Evolutionary conservation across 805 yeast species (phyloP).

Genomic region (Wickerhamiella allomyrinae): DNA sequence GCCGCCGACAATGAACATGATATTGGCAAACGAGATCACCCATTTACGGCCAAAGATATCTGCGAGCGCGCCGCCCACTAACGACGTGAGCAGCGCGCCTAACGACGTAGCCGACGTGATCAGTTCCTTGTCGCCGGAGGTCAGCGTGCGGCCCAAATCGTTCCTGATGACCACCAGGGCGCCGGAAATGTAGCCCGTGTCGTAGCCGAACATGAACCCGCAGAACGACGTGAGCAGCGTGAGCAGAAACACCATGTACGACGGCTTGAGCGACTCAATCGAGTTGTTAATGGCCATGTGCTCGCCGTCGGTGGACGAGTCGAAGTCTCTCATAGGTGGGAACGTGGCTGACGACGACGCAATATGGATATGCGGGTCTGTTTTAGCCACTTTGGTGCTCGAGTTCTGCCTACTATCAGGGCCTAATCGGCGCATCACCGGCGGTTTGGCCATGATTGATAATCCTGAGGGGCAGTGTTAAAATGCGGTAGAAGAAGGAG

Average conservation of each 20-base stretch:
- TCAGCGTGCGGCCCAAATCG: constrained; percentile 45
- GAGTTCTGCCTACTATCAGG: not conserved
- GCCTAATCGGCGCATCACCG: not conserved
- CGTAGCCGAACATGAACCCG: constrained; percentile 95
- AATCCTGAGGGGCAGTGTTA: too few relatives aligned
- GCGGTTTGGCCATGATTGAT: not conserved
- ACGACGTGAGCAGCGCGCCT: constrained; percentile 75
- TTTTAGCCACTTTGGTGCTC: not conserved
- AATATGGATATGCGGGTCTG: not conserved
- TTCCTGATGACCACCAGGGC: constrained; percentile 77
- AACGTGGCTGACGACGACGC: not conserved
- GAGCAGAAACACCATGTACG: constrained; percentile 49
- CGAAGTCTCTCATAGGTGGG: not conserved
- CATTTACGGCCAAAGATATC: constrained; percentile 77
- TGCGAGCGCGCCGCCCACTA: constrained; percentile 68
- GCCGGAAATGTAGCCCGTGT: constrained; percentile 91
- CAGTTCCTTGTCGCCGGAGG: constrained; percentile 71
- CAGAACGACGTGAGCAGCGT: constrained; percentile 71
- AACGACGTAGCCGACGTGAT: constrained; percentile 91
- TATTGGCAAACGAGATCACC: constrained; percentile 67
- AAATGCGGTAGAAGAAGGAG: too few relatives aligned
- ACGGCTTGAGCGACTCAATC: constrained; percentile 21
- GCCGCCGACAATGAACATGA: constrained; percentile 74
- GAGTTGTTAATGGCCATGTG: constrained; percentile 13
- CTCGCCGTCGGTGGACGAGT: constrained; percentile 4